These are phyloP conservation scores for Eutypella sp. DNA, from an alignment of 2,329 filamentous ascomycete genomes.

Conservation along the genomic window DNA sequence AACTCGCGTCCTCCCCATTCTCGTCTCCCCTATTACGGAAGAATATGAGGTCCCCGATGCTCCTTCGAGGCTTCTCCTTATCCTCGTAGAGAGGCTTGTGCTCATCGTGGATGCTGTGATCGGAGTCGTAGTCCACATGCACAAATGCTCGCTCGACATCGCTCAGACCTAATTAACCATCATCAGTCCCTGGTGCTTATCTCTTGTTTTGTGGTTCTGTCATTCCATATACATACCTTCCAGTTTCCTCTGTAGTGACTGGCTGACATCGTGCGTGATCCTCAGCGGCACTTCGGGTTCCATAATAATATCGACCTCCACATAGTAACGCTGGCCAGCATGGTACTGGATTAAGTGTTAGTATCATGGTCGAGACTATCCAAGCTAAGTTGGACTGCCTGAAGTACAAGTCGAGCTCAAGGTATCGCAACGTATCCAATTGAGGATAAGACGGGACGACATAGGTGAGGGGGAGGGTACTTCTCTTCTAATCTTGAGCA, in stretches of 20 bases:
- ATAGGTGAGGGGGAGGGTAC: too few species aligned
- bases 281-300: constrained; percentile 49
- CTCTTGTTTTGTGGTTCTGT: too few species aligned
- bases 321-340: constrained; percentile 56
- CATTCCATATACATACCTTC: constrained; percentile 46
- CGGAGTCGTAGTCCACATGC: constrained; percentile 40
- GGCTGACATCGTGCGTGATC: constrained; percentile 55
- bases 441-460: too few species aligned
- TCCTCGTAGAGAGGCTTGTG: constrained; percentile 39
- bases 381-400: too few species aligned
- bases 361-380: too few species aligned
- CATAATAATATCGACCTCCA: constrained; percentile 59
- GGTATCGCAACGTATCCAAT: too few species aligned
- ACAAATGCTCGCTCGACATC: constrained; percentile 41
- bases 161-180: constrained; percentile 11
- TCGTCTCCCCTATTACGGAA: constrained; percentile 22
- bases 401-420: too few species aligned
- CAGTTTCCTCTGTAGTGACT: constrained; percentile 55
- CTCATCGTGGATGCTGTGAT: constrained; percentile 35
- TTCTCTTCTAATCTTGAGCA: neutral
- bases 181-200: neutral
- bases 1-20: neutral
- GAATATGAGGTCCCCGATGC: constrained; percentile 30
- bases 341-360: too few species aligned
- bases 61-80: constrained; percentile 21